Percentiles rank a stretch among this genome's conserved stretches.
phyloP scores from a whole-genome alignment of 148 eudicot species.

The Silene conica region DNA sequence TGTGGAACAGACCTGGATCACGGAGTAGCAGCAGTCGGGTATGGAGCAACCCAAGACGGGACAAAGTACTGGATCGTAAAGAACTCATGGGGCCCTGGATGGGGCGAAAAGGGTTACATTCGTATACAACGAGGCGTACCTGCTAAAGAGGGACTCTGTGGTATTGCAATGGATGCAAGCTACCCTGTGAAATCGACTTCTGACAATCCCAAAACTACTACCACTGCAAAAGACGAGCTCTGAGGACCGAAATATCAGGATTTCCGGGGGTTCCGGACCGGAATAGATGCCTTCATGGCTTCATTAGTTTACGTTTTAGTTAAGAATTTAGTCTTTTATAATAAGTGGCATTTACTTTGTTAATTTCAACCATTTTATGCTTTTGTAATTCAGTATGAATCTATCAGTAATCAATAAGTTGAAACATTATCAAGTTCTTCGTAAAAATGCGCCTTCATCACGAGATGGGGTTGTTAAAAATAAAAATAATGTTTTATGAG shows the following conservation, averaged over 20 bases:
- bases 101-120: conserved; percentile 82
- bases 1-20: conserved; percentile 64
- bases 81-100: conserved; percentile 62
- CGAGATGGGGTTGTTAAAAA: too few relatives aligned
- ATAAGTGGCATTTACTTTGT: too few relatives aligned
- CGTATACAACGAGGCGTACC: conserved; percentile 45
- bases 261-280: too few relatives aligned
- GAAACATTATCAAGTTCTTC: too few relatives aligned
- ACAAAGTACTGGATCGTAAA: conserved; percentile 69
- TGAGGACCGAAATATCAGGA: conserved; percentile 7
- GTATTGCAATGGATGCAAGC: conserved; percentile 63
- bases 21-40: conserved; percentile 59
- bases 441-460: too few relatives aligned
- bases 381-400: too few relatives aligned
- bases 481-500: too few relatives aligned
- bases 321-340: too few relatives aligned
- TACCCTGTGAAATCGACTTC: conserved; percentile 52
- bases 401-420: too few relatives aligned
- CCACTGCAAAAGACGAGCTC: conserved; percentile 45
- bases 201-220: conserved; percentile 28
- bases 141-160: conserved; percentile 53
- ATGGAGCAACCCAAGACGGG: conserved; percentile 55
- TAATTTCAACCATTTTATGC: too few relatives aligned
- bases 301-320: too few relatives aligned
- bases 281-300: too few relatives aligned